phyloP scores from a whole-genome alignment of 257 asterid species.

The Solanum tarapatanum region DNA sequence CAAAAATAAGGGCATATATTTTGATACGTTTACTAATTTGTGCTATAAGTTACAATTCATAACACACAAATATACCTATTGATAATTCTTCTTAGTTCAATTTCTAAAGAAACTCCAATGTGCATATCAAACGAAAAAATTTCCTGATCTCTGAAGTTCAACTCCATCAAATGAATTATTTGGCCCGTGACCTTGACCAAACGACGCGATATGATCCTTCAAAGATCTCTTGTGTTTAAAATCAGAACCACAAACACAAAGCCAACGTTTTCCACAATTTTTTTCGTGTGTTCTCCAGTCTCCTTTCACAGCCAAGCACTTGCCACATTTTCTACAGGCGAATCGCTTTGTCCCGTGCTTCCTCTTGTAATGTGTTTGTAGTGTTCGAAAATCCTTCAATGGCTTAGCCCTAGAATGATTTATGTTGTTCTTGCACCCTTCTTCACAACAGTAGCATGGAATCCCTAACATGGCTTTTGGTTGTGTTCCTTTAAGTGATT shows the following conservation, averaged over 20 bases:
- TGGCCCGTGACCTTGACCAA: slow-evolving; percentile 47
- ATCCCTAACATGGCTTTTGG: slow-evolving; percentile 40
- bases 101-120: background rate
- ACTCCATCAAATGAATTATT: slow-evolving; percentile 12
- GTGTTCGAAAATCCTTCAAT: slow-evolving; percentile 53
- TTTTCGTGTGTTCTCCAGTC: slow-evolving; percentile 82
- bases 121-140: background rate
- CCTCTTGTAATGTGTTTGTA: slow-evolving; percentile 61
- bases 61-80: background rate
- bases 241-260: slow-evolving; percentile 62
- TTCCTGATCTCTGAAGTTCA: background rate
- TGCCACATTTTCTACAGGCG: slow-evolving; percentile 57
- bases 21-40: background rate
- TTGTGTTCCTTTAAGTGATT: slow-evolving; percentile 50
- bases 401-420: slow-evolving; percentile 41
- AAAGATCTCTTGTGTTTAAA: slow-evolving; percentile 81
- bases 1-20: background rate
- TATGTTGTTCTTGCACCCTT: slow-evolving; percentile 63
- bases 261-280: slow-evolving; percentile 77
- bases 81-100: background rate
- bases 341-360: slow-evolving; percentile 46
- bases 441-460: slow-evolving; percentile 60
- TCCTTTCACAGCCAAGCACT: slow-evolving; percentile 59
- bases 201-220: slow-evolving; percentile 56
- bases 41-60: background rate